Evolutionary conservation across 75 land plant genomes (phyloP), one percentile per base, ranked within the genome.

Genomic region (Cryptomeria japonica): DNA sequence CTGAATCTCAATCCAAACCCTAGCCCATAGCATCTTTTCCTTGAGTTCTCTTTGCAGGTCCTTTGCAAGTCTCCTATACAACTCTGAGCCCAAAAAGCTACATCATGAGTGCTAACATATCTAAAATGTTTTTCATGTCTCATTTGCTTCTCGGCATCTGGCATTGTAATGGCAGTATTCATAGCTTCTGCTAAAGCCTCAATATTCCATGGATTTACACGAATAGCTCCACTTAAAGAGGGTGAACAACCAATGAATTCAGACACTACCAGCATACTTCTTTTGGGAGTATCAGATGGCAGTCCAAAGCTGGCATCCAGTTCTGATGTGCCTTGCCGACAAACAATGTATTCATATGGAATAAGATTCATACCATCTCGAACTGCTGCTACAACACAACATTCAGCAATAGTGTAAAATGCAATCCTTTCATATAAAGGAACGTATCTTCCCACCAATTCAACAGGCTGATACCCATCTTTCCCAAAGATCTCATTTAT

Each of bases 241-340:
- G 98, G 98, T 14, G 98, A 96, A 87, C 98, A 96, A 19, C 98
- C 98, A 58, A 96, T 94, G 80, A 96, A 96, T 72, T 96, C 98
- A 41, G 98, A 96, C 13, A 96, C 95, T 46, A 96, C 94, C 11
- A 96, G 91, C 94, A 93, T 92, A 80, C 98, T 95, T 80, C 87
- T 90, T 86, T 93, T 91, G n/a, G 90, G 86, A 6, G 87, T 22
- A 31, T 77, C 89, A 75, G 85, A 47, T 86, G 86, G 78, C 46
- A 83, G 31, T 84, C 92, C 88, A 89, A 53, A 80, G 87, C 88
- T 70, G 25, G 88, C 86, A 89, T 94, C 93, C 72, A 93, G 51
- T 53, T 88, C 78, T 32, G 89, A 86, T 46, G 87, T 87, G 13
- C 97, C 94, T 86, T 96, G 95, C 73, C 98, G 86, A 61, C 97